Percentiles rank a stretch among this genome's conserved stretches.
Conservation (phyloP, 1,284 basidiomycete species). For the Lignosus rhinocerotis region DNA sequence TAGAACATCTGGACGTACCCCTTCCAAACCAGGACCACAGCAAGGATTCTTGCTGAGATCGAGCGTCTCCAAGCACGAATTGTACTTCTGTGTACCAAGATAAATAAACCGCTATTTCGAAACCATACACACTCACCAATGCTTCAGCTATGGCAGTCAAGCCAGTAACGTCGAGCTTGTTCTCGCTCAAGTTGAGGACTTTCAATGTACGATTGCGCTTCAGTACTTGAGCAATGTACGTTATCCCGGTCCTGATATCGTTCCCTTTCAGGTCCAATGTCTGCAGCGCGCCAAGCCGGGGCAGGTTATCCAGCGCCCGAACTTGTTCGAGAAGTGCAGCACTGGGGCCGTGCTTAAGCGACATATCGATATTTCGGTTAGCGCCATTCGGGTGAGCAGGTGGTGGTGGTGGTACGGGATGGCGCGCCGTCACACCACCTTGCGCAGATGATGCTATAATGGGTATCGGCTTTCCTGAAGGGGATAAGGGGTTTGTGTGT, state of each 20-base stretch:
- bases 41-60: constrained; percentile 95
- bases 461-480: constrained; percentile 58
- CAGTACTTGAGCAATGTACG: constrained; percentile 91
- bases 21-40: constrained; percentile 83
- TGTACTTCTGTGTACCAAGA: constrained; percentile 75
- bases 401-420: constrained; percentile 39
- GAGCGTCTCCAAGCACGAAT: constrained; percentile 90
- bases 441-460: constrained; percentile 75
- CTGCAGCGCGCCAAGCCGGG: constrained; percentile 80
- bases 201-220: constrained; percentile 96
- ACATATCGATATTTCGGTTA: constrained; percentile 10
- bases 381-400: constrained; percentile 15
- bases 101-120: neutral
- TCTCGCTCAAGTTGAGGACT: constrained; percentile 92
- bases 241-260: constrained; percentile 86
- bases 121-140: constrained; percentile 54
- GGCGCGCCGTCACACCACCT: constrained; percentile 77
- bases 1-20: constrained; percentile 51
- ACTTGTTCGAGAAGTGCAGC: constrained; percentile 78
- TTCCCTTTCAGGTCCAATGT: constrained; percentile 93
- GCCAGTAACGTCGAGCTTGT: constrained; percentile 85
- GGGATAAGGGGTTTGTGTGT: constrained; percentile 50
- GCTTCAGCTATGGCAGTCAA: constrained; percentile 87
- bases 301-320: constrained; percentile 80
- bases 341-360: constrained; percentile 58